These are phyloP conservation scores for Dictyostelium brefeldianum DNA, from an alignment of 78 protist genomes.

Conservation along the genomic window DNA sequence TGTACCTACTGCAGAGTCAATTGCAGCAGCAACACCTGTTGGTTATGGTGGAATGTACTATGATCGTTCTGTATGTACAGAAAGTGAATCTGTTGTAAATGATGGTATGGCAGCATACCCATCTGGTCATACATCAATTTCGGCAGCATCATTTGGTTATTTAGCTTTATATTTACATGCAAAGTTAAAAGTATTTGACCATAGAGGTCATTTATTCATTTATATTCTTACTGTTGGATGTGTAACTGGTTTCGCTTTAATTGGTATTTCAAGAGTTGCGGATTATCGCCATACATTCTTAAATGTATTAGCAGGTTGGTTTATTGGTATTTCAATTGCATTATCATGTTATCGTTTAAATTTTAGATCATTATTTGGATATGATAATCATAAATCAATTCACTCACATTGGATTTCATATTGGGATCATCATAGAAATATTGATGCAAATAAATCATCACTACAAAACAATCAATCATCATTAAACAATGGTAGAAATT, in stretches of 20 bases:
- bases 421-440: conserved; percentile 9
- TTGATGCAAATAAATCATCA: neutral
- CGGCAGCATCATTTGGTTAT: conserved; percentile 31
- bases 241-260: conserved; percentile 1
- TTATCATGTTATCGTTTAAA: conserved; percentile 45
- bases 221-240: neutral
- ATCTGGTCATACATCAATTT: conserved; percentile 49
- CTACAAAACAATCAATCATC: neutral
- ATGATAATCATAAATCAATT: conserved; percentile 41
- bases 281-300: conserved; percentile 66
- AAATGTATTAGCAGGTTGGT: conserved; percentile 65
- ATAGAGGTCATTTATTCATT: conserved; percentile 59
- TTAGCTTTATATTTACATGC: conserved; percentile 44
- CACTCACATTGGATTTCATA: neutral
- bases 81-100: neutral
- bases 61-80: conserved; percentile 36
- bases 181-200: conserved; percentile 34
- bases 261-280: conserved; percentile 46
- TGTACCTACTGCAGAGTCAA: conserved; percentile 22
- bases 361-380: conserved; percentile 36
- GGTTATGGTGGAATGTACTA: conserved; percentile 35
- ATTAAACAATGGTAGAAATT: neutral
- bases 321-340: conserved; percentile 17
- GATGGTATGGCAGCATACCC: conserved; percentile 62
- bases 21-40: conserved; percentile 13